Percentiles rank a stretch among this genome's conserved stretches.
Conservation (phyloP, 2,329 filamentous ascomycete genomes). For the Aspergillus fructus region DNA sequence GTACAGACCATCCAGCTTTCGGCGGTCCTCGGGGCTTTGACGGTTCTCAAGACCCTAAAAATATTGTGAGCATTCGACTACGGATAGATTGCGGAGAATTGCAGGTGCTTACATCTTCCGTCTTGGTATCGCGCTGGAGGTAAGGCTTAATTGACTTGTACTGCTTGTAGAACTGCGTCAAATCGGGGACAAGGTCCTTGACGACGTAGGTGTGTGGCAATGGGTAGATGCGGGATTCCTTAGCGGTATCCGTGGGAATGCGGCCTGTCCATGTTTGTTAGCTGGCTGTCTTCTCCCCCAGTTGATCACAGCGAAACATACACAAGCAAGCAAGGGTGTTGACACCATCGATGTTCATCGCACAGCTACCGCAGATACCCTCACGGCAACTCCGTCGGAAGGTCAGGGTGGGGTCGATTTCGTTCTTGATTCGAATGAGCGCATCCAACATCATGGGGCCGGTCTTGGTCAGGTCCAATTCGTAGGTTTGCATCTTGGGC, state of each 20-base stretch:
- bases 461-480: constrained; percentile 96
- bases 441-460: constrained; percentile 98
- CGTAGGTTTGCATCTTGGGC: constrained; percentile 93
- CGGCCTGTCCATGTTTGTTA: constrained; percentile 62
- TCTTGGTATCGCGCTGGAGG: constrained; percentile 82
- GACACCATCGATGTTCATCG: constrained; percentile 99
- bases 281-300: not conserved
- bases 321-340: constrained; percentile 98
- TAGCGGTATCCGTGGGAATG: constrained; percentile 77
- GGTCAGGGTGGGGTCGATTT: constrained; percentile 92
- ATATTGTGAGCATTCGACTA: constrained; percentile 6
- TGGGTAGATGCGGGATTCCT: constrained; percentile 93
- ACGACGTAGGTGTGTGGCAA: constrained; percentile 98
- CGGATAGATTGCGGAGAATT: not conserved
- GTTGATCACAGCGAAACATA: constrained; percentile 53
- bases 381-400: constrained; percentile 96
- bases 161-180: constrained; percentile 99
- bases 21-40: constrained; percentile 86
- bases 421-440: constrained; percentile 97
- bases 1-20: constrained; percentile 96
- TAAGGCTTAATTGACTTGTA: constrained; percentile 99
- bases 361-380: constrained; percentile 97
- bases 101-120: constrained; percentile 68
- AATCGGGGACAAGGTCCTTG: constrained; percentile 96
- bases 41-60: constrained; percentile 82